Evolutionary conservation across 441 rosid genomes (phyloP).

Genomic region (Gossypium lobatum): DNA sequence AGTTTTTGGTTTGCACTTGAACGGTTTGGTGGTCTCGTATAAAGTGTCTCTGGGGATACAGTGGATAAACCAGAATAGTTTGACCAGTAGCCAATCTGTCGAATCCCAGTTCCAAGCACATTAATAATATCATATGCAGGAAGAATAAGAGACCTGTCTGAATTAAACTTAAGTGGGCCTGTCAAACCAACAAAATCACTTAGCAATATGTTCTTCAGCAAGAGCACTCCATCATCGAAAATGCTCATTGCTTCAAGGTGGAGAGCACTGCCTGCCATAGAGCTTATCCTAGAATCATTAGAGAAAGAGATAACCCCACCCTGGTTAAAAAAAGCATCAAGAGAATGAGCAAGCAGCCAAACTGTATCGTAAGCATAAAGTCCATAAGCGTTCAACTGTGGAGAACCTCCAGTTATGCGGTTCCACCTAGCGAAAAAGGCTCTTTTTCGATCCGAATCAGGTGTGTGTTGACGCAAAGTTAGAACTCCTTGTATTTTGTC

Average conservation of each 20-base stretch:
- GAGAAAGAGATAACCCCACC: constrained; percentile 76
- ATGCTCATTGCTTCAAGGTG: constrained; percentile 61
- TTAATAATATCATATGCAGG: constrained; percentile 82
- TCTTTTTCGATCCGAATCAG: constrained; percentile 52
- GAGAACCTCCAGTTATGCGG: constrained; percentile 39
- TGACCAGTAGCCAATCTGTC: constrained; percentile 84
- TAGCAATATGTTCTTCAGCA: constrained; percentile 49
- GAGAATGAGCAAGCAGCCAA: constrained; percentile 70
- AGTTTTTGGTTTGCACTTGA: constrained; percentile 47
- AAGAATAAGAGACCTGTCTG: constrained; percentile 41
- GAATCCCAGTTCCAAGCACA: constrained; percentile 72
- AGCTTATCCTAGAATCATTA: constrained; percentile 48
- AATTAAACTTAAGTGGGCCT: constrained; percentile 54
- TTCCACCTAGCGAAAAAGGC: constrained; percentile 57
- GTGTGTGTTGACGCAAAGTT: constrained; percentile 65
- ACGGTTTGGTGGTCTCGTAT: constrained; percentile 46
- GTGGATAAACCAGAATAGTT: constrained; percentile 73
- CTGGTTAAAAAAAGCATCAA: constrained; percentile 60
- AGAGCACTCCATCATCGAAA: constrained; percentile 52
- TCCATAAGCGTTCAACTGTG: constrained; percentile 68
- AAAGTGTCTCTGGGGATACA: constrained; percentile 52
- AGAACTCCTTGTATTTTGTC: constrained; percentile 76
- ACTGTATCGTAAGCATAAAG: constrained; percentile 85
- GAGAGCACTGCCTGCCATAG: constrained; percentile 38
- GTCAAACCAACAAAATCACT: constrained; percentile 67